A percentile compares a stretch with the other conserved stretches of the same genome.
Evolutionary conservation across 257 asterid species (phyloP).

Genomic region (Solanum chmielewskii): DNA sequence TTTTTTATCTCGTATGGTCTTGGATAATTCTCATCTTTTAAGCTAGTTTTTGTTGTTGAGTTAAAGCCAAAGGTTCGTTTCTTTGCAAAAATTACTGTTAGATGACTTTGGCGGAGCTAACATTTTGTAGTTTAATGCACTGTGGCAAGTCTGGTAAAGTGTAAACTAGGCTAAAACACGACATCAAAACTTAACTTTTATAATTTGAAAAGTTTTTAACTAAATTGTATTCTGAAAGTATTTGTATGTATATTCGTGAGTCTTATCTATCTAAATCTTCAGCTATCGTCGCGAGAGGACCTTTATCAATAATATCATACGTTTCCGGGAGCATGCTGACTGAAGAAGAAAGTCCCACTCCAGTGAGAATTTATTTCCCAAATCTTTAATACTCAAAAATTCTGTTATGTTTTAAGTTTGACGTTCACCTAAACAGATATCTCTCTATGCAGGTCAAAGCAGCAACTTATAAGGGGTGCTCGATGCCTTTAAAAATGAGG

Average conservation of each 20-base stretch:
- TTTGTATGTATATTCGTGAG: not conserved
- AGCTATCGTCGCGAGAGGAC: constrained; percentile 67
- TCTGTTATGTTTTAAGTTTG: not conserved
- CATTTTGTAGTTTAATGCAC: not conserved
- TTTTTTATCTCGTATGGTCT: not conserved
- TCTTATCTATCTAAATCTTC: not conserved
- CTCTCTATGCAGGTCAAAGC: not conserved
- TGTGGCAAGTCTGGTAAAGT: not conserved
- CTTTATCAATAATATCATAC: constrained; percentile 57
- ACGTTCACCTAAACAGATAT: not conserved
- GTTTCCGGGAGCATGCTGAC: constrained; percentile 64
- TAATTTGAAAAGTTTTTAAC: not conserved
- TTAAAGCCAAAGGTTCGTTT: not conserved
- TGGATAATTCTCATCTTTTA: not conserved
- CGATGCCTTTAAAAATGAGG: too few species aligned
- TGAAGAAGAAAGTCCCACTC: constrained; percentile 18
- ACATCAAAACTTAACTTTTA: not conserved
- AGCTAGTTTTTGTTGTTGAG: not conserved
- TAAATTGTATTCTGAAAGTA: not conserved
- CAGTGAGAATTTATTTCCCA: constrained; percentile 16
- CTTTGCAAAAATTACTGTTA: not conserved
- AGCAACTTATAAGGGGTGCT: too few species aligned
- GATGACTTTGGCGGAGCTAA: not conserved
- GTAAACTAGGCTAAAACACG: not conserved
- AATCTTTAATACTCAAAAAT: not conserved